Evolutionary conservation across 2,329 filamentous ascomycete species (phyloP).

Genomic region (Ophiostoma sp.): DNA sequence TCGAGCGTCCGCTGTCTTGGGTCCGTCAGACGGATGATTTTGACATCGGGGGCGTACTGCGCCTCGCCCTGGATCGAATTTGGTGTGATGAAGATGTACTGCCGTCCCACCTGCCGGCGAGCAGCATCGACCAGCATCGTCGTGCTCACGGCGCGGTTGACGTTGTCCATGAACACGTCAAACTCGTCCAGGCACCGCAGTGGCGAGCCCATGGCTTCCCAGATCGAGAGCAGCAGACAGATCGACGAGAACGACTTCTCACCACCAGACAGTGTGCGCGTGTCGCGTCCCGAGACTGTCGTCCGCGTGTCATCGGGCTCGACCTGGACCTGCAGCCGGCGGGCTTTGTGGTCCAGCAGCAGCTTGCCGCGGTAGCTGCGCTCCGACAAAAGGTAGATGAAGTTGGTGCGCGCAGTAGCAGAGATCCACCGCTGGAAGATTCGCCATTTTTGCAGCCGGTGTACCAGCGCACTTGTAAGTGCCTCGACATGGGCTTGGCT

Average conservation of each 20-base stretch:
- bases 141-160: slow-evolving; percentile 89
- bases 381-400: slow-evolving; percentile 82
- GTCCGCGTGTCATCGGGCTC: slow-evolving; percentile 64
- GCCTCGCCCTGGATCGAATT: slow-evolving; percentile 66
- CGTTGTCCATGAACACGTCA: slow-evolving; percentile 98
- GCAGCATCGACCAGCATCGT: slow-evolving; percentile 86
- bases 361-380: slow-evolving; percentile 81
- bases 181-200: slow-evolving; percentile 96
- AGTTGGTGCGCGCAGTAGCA: slow-evolving; percentile 75
- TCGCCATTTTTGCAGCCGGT: slow-evolving; percentile 70
- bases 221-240: slow-evolving; percentile 83
- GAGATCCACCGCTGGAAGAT: slow-evolving; percentile 81
- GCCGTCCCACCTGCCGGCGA: slow-evolving; percentile 76
- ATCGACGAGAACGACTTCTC: slow-evolving; percentile 98
- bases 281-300: slow-evolving; percentile 67
- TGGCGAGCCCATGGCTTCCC: slow-evolving; percentile 97
- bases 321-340: slow-evolving; percentile 70
- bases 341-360: slow-evolving; percentile 68
- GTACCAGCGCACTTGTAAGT: slow-evolving; percentile 55
- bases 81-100: slow-evolving; percentile 95
- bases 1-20: slow-evolving; percentile 50
- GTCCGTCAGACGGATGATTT: slow-evolving; percentile 65
- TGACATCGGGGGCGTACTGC: slow-evolving; percentile 62
- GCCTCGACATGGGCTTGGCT: slow-evolving; percentile 39
- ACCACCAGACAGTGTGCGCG: slow-evolving; percentile 88